phyloP scores from a whole-genome alignment of 129 eudicot species.

The Gnaphalium uliginosum region DNA sequence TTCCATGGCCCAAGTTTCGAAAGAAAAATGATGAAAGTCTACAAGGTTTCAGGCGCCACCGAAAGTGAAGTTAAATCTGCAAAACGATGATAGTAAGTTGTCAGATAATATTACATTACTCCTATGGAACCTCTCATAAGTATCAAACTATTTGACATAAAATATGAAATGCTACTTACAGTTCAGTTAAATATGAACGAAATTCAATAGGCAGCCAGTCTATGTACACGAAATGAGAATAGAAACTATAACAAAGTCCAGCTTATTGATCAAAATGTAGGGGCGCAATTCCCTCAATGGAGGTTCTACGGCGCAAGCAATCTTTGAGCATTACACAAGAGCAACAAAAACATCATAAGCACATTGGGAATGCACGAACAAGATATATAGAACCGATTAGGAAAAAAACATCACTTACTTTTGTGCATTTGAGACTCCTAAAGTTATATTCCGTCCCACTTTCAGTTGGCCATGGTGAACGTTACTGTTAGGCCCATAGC shows the following conservation, averaged over 20 bases:
- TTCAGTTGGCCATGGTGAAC: background rate
- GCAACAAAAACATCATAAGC: too few relatives aligned
- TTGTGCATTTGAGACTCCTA: background rate
- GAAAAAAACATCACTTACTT: background rate
- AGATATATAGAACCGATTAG: background rate
- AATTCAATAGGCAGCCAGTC: background rate
- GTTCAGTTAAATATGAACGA: background rate
- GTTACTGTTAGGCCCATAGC: constrained; percentile 13
- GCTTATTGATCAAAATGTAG: background rate
- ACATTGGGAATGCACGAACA: background rate
- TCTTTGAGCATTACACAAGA: background rate
- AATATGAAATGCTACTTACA: constrained; percentile 8
- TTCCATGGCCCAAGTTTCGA: too few relatives aligned
- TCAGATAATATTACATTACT: too few relatives aligned
- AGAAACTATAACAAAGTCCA: background rate
- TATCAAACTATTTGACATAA: too few relatives aligned
- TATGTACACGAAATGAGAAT: background rate
- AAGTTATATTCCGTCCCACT: constrained; percentile 6
- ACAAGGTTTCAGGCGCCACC: too few relatives aligned
- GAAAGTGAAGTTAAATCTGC: too few relatives aligned
- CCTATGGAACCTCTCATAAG: too few relatives aligned
- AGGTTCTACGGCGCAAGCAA: background rate
- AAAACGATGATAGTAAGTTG: too few relatives aligned
- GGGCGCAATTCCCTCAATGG: background rate
- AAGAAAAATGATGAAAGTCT: too few relatives aligned